Evolutionary conservation across 768 basidiomycete genomes (phyloP), one percentile per base, ranked within the genome.

Genomic region (Sistotremastrum niveocremeum): DNA sequence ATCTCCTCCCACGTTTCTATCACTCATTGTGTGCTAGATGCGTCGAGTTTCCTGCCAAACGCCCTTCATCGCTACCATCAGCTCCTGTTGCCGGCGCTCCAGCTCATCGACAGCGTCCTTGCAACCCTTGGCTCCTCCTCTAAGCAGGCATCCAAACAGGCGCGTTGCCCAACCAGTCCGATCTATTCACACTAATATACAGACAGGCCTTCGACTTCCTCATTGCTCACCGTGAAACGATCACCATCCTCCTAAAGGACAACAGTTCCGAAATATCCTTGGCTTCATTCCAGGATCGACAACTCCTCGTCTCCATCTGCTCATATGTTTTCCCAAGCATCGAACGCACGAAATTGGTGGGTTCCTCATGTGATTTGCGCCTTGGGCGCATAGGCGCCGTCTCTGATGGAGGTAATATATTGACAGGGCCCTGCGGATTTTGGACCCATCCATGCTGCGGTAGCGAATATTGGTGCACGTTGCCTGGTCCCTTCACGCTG

Each of bases 1-100:
- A n/a, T 50, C 7, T 49, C 49, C 28, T 20, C 32, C 38, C 7
- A 34, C 11, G 2, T 34, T 31, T 31, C 4, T 42, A n/a, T 35
- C 33, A 41, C 50, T 46, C 42, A 45, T 38, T 12, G 38, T 45
- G 41, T 47, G 51, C 11, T 53, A 91, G 89, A 90, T 53, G 74
- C 77, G 37, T 82, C 88, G 53, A 75, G 78, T n/a, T 91, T 93
- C 70, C 68, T 93, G 7, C 89, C 89, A 4, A 82, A 84, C 0
- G 85, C 85, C 1, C 74, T 89, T 12, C 81, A 86, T 46, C 77
- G 94, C 34, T 91, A 95, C 58, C 90, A 95, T 55, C 91, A 95
- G 56, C 62, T 95, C 1, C 72, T 95, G 54, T 76, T 90, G 64
- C 91, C 89, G 0, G 80, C 83, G 4, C 59, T 97, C 37, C 90